Conservation (phyloP, 1,139 yeast species). For the Yueomyces sp. region DNA sequence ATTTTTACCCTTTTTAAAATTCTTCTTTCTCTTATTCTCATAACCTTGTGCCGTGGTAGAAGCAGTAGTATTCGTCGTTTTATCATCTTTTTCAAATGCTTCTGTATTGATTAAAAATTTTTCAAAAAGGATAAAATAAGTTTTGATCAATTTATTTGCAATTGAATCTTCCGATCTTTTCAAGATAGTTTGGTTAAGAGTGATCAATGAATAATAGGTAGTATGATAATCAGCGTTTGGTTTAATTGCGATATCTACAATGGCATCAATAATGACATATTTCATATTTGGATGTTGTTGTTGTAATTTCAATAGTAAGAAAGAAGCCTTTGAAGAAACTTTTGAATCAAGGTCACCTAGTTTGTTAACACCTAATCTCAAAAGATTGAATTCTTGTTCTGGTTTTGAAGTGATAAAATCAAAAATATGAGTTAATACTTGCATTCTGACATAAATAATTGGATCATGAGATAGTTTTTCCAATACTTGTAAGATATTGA, state of each 20-base stretch:
- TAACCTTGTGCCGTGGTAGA: conserved; percentile 24
- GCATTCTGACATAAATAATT: conserved; percentile 79
- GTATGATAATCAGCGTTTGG: conserved; percentile 74
- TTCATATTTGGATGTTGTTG: conserved; percentile 97
- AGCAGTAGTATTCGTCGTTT: conserved; percentile 13
- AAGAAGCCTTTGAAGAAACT: conserved; percentile 83
- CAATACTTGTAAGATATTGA: conserved; percentile 55
- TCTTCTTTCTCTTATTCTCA: conserved; percentile 40
- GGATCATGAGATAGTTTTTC: conserved; percentile 71
- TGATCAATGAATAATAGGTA: conserved; percentile 74
- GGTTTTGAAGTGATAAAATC: conserved; percentile 78
- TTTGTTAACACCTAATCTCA: conserved; percentile 83
- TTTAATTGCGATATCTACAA: conserved; percentile 70
- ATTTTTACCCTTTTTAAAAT: conserved; percentile 47
- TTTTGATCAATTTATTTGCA: conserved; percentile 71
- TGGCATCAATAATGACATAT: conserved; percentile 60
- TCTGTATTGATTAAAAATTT: conserved; percentile 40
- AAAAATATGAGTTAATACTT: conserved; percentile 62
- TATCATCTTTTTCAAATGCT: conserved; percentile 43
- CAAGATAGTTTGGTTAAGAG: conserved; percentile 85
- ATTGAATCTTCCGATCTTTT: conserved; percentile 62
- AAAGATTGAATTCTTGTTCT: conserved; percentile 88
- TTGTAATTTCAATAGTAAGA: conserved; percentile 63
- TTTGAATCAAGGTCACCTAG: conserved; percentile 87
- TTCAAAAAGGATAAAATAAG: conserved; percentile 80